These are phyloP conservation scores for Colletotrichum tropicale DNA, from an alignment of 2,329 filamentous ascomycete species.

Conservation along the genomic window DNA sequence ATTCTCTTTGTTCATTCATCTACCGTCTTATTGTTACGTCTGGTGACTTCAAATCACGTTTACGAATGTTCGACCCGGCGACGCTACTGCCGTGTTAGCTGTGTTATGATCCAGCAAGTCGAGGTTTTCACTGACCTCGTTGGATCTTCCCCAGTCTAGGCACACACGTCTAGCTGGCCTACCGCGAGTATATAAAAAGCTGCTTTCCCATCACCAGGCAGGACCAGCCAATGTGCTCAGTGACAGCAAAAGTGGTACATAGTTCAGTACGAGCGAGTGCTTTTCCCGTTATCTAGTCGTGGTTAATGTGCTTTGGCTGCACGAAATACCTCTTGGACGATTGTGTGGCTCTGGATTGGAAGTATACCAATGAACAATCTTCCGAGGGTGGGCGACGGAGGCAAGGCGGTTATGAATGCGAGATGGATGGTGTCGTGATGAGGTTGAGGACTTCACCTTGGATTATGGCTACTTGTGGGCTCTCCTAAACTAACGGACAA, in stretches of 20 bases:
- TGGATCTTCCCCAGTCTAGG: no score
- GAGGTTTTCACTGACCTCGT: rapidly evolving
- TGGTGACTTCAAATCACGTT: neutral
- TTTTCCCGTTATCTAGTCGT: neutral
- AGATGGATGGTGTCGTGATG: neutral
- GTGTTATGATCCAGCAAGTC: neutral
- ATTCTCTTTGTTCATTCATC: neutral
- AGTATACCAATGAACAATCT: neutral
- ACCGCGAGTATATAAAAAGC: neutral
- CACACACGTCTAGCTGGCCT: neutral
- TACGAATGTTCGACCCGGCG: rapidly evolving
- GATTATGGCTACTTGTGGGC: neutral
- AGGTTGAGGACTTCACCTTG: neutral
- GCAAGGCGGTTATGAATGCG: rapidly evolving
- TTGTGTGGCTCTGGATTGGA: neutral
- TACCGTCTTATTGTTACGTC: neutral
- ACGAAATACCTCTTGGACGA: neutral
- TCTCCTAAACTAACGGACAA: no score
- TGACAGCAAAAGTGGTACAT: no score
- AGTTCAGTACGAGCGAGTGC: neutral
- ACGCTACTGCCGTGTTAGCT: neutral
- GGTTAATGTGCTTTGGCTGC: neutral
- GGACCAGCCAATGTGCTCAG: neutral
- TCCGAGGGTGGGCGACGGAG: neutral
- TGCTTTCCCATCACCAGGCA: neutral